These are phyloP conservation scores for Aspergillus transmontanensis DNA, from an alignment of 2,329 filamentous ascomycete species.

Conservation along the genomic window DNA sequence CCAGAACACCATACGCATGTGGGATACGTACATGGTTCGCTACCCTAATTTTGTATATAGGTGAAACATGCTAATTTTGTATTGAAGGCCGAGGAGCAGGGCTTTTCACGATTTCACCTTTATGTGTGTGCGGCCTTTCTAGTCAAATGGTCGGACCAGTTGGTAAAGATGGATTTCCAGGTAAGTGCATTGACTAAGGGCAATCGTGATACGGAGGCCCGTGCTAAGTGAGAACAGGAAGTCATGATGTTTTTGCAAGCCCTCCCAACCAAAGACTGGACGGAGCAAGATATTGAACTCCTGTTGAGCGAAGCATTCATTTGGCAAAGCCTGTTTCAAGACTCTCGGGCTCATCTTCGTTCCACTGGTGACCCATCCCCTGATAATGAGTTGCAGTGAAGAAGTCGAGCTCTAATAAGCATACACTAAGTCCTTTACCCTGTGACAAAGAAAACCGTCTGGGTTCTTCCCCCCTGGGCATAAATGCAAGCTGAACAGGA, in stretches of 20 bases:
- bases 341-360: conserved; percentile 82
- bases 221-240: conserved; percentile 61
- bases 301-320: conserved; percentile 96
- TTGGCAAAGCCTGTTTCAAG: conserved; percentile 97
- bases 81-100: conserved; percentile 88
- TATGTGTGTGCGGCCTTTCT: conserved; percentile 98
- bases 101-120: conserved; percentile 96
- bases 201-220: background rate
- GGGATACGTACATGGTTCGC: conserved; percentile 94
- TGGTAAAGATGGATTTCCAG: conserved; percentile 94
- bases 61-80: conserved; percentile 18
- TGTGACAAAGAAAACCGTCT: conserved; percentile 9
- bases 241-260: conserved; percentile 99
- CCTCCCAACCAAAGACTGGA: conserved; percentile 90
- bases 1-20: conserved; percentile 96
- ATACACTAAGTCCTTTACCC: conserved; percentile 15
- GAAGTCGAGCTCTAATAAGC: conserved; percentile 36
- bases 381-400: conserved; percentile 39
- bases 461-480: background rate
- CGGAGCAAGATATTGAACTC: conserved; percentile 96
- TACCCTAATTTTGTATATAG: background rate
- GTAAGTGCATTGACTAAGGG: conserved; percentile 31
- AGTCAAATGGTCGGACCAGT: conserved; percentile 95
- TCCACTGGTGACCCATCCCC: conserved; percentile 37
- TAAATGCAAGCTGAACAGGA: conserved; percentile 74